Evolutionary conservation across 2,329 filamentous ascomycete genomes (phyloP).

Genomic region (Colletotrichum liaoningense): DNA sequence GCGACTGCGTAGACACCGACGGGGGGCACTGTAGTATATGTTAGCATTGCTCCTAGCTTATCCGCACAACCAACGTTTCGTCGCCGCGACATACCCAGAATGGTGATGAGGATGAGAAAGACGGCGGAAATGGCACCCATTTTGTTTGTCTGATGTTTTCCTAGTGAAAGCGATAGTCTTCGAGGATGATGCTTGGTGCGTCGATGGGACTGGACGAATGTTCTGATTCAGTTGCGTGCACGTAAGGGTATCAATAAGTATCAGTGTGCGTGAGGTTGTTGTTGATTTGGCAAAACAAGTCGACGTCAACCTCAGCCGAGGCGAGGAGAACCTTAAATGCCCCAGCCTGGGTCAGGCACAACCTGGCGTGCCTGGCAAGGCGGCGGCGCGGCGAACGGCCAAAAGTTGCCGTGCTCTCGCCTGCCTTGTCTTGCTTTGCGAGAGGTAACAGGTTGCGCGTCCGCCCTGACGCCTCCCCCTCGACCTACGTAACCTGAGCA

Average conservation of each 20-base stretch:
- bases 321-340: constrained; percentile 30
- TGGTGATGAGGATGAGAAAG: constrained; percentile 62
- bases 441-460: constrained; percentile 19
- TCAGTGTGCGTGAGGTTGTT: background rate
- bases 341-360: background rate
- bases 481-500: background rate
- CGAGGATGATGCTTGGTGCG: constrained; percentile 30
- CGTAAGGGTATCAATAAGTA: constrained; percentile 6
- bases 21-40: constrained; percentile 67
- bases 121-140: constrained; percentile 64
- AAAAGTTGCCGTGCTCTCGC: constrained; percentile 22
- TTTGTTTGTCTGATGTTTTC: constrained; percentile 40
- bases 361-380: constrained; percentile 4
- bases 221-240: constrained; percentile 5
- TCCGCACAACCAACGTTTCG: background rate
- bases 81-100: constrained; percentile 57
- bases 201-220: background rate
- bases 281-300: constrained; percentile 6
- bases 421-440: background rate
- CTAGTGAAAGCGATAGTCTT: background rate
- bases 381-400: constrained; percentile 2
- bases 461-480: constrained; percentile 22
- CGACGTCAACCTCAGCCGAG: constrained; percentile 2
- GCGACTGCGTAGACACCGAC: constrained; percentile 72
- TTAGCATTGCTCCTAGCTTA: constrained; percentile 35